phyloP scores from a whole-genome alignment of 345 rosid species.

The Cardamine resedifolia region DNA sequence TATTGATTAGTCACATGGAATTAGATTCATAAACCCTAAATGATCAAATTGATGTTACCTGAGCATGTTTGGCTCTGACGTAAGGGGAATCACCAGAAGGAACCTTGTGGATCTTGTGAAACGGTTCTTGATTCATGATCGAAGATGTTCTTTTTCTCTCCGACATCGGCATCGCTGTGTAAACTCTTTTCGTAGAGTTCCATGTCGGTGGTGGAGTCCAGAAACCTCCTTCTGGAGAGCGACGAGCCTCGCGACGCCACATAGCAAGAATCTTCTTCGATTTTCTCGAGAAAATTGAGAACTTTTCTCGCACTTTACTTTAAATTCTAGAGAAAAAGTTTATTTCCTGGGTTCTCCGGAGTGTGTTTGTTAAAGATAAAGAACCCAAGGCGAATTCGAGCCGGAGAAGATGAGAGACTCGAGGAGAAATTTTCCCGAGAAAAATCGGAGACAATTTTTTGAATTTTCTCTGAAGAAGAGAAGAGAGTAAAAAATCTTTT shows the following conservation, averaged over 20 bases:
- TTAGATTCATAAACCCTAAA: neutral
- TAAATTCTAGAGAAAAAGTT: neutral
- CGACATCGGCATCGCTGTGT: conserved; percentile 43
- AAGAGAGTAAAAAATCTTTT: too few relatives aligned
- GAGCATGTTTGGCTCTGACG: conserved; percentile 73
- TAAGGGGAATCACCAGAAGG: conserved; percentile 71
- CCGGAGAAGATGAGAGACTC: neutral
- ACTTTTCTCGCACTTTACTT: neutral
- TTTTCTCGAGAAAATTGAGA: conserved; percentile 23
- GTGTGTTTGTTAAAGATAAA: neutral
- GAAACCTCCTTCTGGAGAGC: conserved; percentile 38
- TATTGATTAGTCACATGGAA: too few relatives aligned
- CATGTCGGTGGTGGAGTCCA: conserved; percentile 58
- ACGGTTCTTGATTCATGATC: conserved; percentile 40
- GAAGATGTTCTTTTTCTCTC: conserved; percentile 45
- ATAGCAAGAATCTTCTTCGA: neutral
- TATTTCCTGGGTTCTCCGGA: neutral
- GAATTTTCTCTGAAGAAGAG: neutral
- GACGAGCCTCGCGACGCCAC: conserved; percentile 19
- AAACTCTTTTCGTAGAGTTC: conserved; percentile 29
- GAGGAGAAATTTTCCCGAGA: neutral
- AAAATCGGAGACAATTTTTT: neutral
- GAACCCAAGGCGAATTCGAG: neutral
- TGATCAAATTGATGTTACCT: conserved; percentile 38
- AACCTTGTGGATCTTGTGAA: conserved; percentile 60